Conservation (phyloP, 192 early-diverging fungal genomes). For the Tieghemiomyces parasiticus region DNA sequence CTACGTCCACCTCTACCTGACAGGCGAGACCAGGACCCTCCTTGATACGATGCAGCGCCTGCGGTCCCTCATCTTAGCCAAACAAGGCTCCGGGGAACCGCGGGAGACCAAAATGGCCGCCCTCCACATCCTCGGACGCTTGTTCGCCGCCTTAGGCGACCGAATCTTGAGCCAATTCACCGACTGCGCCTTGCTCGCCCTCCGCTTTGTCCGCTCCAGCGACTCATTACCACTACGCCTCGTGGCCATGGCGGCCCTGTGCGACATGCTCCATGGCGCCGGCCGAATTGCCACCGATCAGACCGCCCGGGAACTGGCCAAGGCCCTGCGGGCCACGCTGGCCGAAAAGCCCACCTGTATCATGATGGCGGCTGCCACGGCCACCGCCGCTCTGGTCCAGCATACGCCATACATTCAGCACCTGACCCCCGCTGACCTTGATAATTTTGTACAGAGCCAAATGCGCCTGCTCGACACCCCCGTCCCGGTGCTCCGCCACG, state of each 20-base stretch:
- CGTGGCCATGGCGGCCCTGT: conserved; percentile 51
- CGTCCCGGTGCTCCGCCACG: background rate
- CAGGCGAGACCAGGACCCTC: conserved; percentile 57
- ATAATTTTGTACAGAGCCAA: conserved; percentile 5
- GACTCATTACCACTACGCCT: conserved; percentile 41
- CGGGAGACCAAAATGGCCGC: conserved; percentile 28
- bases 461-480: conserved; percentile 8
- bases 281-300: conserved; percentile 48
- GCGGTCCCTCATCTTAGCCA: conserved; percentile 36
- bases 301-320: conserved; percentile 55
- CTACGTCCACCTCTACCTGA: conserved; percentile 49
- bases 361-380: conserved; percentile 15
- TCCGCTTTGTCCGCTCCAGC: conserved; percentile 13
- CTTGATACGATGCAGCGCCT: conserved; percentile 62
- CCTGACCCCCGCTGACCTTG: conserved; percentile 13
- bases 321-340: conserved; percentile 42
- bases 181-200: conserved; percentile 18
- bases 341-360: conserved; percentile 48
- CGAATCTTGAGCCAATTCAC: conserved; percentile 28
- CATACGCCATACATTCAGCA: conserved; percentile 14
- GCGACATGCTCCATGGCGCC: conserved; percentile 48
- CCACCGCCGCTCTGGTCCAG: conserved; percentile 16
- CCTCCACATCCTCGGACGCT: conserved; percentile 52
- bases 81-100: conserved; percentile 32
- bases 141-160: conserved; percentile 57